These are phyloP conservation scores for Fusarium anthophilum DNA, from an alignment of 2,329 filamentous ascomycete genomes.

Conservation along the genomic window DNA sequence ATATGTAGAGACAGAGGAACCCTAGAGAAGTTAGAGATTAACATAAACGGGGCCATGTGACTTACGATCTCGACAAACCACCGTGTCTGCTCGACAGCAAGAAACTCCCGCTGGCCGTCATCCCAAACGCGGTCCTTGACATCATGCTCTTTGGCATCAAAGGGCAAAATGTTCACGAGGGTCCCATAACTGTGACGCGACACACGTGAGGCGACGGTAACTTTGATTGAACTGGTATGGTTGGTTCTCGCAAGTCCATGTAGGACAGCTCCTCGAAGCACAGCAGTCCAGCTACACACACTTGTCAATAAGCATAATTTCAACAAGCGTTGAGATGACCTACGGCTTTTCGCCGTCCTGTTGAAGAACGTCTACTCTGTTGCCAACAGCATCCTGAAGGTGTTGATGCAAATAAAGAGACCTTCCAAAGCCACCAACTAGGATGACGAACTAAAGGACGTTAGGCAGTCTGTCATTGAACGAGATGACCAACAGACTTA, in stretches of 20 bases:
- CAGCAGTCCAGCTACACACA: conserved; percentile 47
- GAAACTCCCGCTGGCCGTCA: background rate
- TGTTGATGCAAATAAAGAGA: conserved; percentile 44
- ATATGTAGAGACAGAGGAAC: conserved; percentile 21
- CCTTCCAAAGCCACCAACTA: conserved; percentile 54
- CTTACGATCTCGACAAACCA: conserved; percentile 46
- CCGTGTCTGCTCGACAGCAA: conserved; percentile 38
- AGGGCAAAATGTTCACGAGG: conserved; percentile 15
- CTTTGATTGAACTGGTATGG: background rate
- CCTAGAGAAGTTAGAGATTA: conserved; percentile 5
- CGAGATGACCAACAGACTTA: background rate
- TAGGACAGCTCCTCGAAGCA: conserved; percentile 48
- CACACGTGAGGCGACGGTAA: conserved; percentile 41
- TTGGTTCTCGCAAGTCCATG: conserved; percentile 33
- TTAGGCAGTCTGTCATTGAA: background rate
- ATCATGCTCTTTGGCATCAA: conserved; percentile 23
- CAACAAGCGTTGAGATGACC: conserved; percentile 8
- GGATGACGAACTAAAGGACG: conserved; percentile 47
- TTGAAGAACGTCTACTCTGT: conserved; percentile 45
- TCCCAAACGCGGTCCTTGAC: conserved; percentile 32
- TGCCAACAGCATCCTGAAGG: conserved; percentile 23
- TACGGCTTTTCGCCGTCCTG: conserved; percentile 46
- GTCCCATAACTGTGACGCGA: conserved; percentile 46
- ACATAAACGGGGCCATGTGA: background rate
- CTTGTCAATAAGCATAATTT: background rate